Base-by-base conservation (phyloP, 83 land plant genomes). In the Picea engelmannii region DNA sequence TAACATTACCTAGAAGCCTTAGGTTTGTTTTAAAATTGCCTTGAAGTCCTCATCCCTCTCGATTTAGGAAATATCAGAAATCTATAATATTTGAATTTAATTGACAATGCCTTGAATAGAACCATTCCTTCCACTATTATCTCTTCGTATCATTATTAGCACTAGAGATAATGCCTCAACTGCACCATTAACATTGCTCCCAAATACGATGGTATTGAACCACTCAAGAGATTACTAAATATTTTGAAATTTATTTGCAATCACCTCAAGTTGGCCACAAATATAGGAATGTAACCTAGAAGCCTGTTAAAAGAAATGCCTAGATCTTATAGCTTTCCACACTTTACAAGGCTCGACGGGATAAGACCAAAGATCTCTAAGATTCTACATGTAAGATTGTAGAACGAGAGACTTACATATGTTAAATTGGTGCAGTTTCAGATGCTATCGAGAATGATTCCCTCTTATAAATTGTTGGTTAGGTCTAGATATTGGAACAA, bases 21-120 rank as follows among this genome's bases (percentile, higher is more conserved):
- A 75, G 91, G 86, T 63, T 62, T 92, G 2, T 87, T 87, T 60
- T 16, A 75, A 7, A 94, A 94, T 63, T 63, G 25, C 24, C 58
- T 95, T 10, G 79, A 90, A 16, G 97, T 93, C n/a, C 52, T 3
- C 5, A 86, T 94, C 27, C 95, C 97, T 11, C 44, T 73, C 6
- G 85, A 67, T 21, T 65, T 94, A 10, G 92, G 93, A n/a, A 80
- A 88, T 60, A 44, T 92, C 47, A 62, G 76, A 4, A 83, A 73
- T 16, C 85, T 94, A 35, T 23, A 62, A 13, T 69, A 71, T 17
- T 83, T 94, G 66, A 84, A 84, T 64, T 52, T 92, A 24, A 85
- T 78, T 49, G 80, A 82, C 8, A 47, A 47, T 47, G 52, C 52
- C 52, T 47, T 47, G n/a, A n/a, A 7, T 0, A 9, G 1, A 7